Conservation (phyloP, 352 stramenopile species). For the Hyaloperonospora brassicae region DNA sequence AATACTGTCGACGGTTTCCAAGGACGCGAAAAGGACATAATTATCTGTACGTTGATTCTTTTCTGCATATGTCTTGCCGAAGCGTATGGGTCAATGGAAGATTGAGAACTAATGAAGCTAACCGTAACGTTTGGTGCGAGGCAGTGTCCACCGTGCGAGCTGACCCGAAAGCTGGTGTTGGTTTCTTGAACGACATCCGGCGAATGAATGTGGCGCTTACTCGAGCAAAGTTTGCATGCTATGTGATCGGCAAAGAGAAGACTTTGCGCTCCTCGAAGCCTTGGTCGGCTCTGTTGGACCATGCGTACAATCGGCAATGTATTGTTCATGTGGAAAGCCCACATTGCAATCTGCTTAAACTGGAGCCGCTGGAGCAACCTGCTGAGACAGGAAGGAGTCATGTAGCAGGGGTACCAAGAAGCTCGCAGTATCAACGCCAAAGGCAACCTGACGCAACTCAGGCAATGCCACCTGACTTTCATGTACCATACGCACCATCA, state of each 20-base stretch:
- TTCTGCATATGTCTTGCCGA: background rate
- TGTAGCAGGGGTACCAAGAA: slow-evolving; percentile 10
- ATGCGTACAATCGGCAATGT: slow-evolving; percentile 49
- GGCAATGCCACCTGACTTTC: slow-evolving; percentile 2
- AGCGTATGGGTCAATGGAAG: background rate
- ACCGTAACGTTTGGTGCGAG: background rate
- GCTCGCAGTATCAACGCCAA: slow-evolving; percentile 19
- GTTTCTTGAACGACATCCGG: slow-evolving; percentile 84
- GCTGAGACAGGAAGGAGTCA: slow-evolving; percentile 11
- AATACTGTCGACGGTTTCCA: slow-evolving; percentile 91
- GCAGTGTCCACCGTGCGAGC: slow-evolving; percentile 83
- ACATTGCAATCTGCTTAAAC: slow-evolving; percentile 60
- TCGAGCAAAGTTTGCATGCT: slow-evolving; percentile 83
- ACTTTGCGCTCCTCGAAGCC: slow-evolving; percentile 80
- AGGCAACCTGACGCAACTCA: slow-evolving; percentile 15
- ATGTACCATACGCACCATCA: slow-evolving; percentile 12
- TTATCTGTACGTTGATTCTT: slow-evolving; percentile 60
- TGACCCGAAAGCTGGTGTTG: slow-evolving; percentile 70
- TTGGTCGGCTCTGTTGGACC: slow-evolving; percentile 71
- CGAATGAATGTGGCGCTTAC: slow-evolving; percentile 87
- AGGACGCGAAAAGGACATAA: slow-evolving; percentile 88
- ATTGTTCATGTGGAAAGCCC: slow-evolving; percentile 82
- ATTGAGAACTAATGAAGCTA: slow-evolving; percentile 13
- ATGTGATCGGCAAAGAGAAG: slow-evolving; percentile 78
- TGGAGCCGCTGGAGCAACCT: slow-evolving; percentile 52